Base-by-base conservation (phyloP, 345 rosid species). In the Eucalyptus cladocalyx region DNA sequence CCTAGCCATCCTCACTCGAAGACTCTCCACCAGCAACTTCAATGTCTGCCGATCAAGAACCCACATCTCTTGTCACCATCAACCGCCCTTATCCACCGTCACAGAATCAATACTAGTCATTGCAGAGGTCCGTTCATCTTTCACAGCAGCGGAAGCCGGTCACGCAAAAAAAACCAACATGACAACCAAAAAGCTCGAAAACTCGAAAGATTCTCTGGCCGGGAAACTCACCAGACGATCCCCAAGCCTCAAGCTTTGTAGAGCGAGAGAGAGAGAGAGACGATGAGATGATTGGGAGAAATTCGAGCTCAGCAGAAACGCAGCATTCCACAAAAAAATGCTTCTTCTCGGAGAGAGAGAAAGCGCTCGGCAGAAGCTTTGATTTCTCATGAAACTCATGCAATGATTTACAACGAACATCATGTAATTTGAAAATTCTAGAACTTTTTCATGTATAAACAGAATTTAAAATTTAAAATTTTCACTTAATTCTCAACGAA, bases 251-350 rank as follows among this genome's bases (percentile, higher is more conserved):
- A 45, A 40, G 89, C 86, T 86, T 50, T 86, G 58, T 8, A 53
- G 6, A 86, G 56, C 4, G 21, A 76, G 53, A 50, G 53, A 37
- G 37, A 37, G 37, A 48, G 2, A n/a, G n/a, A 37, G 3, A 49
- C 15, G 13, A 18, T 4, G 42, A 88, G 10, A 87, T 2, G 67
- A 19, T 13, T 3, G 48, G 9, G 9, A 56, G 34, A 19, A 11
- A 54, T 87, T 50, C 32, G 13, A 18, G 9, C 92, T 91, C 87
- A 90, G 89, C n/a, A 90, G 91, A 93, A 90, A 92, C 50, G 91
- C 91, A 50, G 8, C 53, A 92, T 40, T 89, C 92, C 87, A 88
- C 37, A 4, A 40, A 54, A 85, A 88, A 92, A 92, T 87, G 93
- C 93, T 62, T 69, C 91, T 91, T 62, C 92, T 26, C 5, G 2